A percentile compares a stretch with the other conserved stretches of the same genome.
Evolutionary conservation across 108 stramenopile genomes (phyloP).

Genomic region (Pseudonitzschia pungens): DNA sequence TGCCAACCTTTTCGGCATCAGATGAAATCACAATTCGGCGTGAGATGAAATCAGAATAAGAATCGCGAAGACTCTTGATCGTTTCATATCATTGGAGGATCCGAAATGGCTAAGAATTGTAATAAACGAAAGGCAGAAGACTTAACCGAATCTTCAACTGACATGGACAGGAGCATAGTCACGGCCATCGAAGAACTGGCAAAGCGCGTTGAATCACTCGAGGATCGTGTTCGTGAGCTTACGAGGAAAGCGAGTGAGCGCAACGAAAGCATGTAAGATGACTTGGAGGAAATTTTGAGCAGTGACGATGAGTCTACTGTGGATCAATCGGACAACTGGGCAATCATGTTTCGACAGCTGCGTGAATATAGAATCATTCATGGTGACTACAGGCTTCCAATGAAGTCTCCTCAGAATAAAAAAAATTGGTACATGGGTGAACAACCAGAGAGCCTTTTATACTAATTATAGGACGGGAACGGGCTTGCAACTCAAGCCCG

Average conservation of each 20-base stretch:
- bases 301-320: background rate
- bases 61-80: too few relatives aligned
- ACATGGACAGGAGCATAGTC: background rate
- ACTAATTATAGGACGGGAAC: background rate
- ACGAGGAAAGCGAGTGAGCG: background rate
- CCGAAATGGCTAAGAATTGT: background rate
- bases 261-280: background rate
- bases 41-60: too few relatives aligned
- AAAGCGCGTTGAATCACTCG: background rate
- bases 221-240: background rate
- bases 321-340: background rate
- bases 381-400: constrained; percentile 7
- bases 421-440: background rate
- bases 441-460: background rate
- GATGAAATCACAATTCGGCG: too few relatives aligned
- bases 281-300: background rate
- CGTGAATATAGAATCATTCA: constrained; percentile 10
- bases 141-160: background rate
- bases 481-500: background rate
- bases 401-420: background rate
- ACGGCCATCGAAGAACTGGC: background rate
- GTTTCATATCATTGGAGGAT: too few relatives aligned
- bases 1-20: too few relatives aligned
- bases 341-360: background rate
- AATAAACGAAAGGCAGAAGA: background rate